Evolutionary conservation across 139 green algal genomes (phyloP).

Genomic region (Micromonas commoda): DNA sequence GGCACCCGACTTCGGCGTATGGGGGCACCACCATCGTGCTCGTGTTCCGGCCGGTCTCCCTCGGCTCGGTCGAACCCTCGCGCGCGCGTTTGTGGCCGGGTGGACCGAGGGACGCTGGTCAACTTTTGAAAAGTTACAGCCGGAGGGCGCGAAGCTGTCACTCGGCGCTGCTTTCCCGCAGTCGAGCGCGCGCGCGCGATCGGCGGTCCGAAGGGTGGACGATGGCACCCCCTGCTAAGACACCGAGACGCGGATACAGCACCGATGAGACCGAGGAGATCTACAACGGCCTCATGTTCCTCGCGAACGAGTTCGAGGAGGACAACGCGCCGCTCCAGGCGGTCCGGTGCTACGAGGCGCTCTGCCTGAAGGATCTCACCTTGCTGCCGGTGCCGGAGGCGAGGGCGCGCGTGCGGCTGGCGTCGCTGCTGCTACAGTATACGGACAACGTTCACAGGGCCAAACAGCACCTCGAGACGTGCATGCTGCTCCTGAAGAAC

Average conservation of each 20-base stretch:
- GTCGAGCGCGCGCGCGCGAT: too few species aligned
- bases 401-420: background rate
- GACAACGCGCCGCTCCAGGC: background rate
- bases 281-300: background rate
- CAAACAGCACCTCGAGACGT: background rate
- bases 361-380: background rate
- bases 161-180: too few species aligned
- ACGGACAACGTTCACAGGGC: conserved; percentile 1
- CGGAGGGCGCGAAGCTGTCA: too few species aligned
- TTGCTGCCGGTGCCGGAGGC: background rate
- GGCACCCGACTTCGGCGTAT: background rate
- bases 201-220: too few species aligned
- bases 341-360: background rate
- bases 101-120: too few species aligned
- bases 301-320: background rate
- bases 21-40: background rate
- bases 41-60: background rate
- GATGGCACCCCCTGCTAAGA: too few species aligned
- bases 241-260: too few species aligned
- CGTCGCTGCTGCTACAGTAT: background rate
- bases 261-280: background rate
- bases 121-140: too few species aligned
- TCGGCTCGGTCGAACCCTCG: background rate
- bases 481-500: background rate
- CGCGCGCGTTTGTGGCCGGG: background rate